phyloP scores from a whole-genome alignment of 2,329 filamentous ascomycete genomes.

The Stemphylium beticola region DNA sequence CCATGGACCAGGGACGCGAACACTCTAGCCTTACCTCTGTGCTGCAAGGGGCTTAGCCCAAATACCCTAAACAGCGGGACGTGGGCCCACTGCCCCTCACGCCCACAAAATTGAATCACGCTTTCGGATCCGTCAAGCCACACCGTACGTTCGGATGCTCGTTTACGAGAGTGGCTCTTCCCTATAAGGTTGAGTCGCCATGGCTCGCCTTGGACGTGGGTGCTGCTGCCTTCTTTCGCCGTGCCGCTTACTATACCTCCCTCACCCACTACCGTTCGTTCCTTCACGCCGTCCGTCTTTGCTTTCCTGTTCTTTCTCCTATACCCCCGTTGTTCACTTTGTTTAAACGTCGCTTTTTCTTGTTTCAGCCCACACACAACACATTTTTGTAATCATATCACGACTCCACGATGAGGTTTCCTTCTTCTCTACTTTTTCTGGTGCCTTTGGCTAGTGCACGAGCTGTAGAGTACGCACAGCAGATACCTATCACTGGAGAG shows the following conservation, averaged over 20 bases:
- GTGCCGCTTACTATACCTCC: background rate
- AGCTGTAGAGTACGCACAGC: conserved; percentile 6
- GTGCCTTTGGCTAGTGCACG: conserved; percentile 19
- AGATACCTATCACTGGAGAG: conserved; percentile 8
- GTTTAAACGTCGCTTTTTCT: background rate
- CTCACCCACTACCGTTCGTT: background rate
- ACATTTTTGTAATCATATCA: conserved; percentile 3
- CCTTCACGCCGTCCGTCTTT: background rate
- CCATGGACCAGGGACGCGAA: background rate
- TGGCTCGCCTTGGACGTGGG: background rate
- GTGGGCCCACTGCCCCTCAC: background rate
- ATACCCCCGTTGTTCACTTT: too few relatives aligned
- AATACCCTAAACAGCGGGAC: background rate
- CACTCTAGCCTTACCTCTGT: background rate
- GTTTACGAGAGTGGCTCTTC: background rate
- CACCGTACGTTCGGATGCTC: background rate
- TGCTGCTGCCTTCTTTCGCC: background rate
- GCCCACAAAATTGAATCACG: background rate
- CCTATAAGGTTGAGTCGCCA: background rate
- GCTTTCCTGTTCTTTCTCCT: background rate
- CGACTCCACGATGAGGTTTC: conserved; percentile 11
- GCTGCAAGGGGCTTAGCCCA: background rate
- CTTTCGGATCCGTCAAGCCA: conserved; percentile 2
- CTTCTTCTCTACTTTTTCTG: conserved; percentile 6
- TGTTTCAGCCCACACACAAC: background rate